A percentile compares a stretch with the other conserved stretches of the same genome.
Conservation (phyloP, 768 basidiomycete genomes). For the Lepiota subincarnata region DNA sequence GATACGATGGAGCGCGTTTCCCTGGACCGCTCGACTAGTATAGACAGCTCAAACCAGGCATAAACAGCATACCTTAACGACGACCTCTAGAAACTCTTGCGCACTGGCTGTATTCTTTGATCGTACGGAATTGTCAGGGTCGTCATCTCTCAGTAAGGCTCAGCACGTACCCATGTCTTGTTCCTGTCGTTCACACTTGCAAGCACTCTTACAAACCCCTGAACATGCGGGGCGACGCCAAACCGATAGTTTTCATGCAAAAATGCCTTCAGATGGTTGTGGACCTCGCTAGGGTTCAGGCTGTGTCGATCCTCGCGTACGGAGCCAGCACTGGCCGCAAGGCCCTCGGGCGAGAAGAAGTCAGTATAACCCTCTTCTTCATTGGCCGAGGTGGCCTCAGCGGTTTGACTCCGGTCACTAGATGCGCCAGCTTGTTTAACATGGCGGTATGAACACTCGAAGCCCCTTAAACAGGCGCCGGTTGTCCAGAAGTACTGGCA, state of each 20-base stretch:
- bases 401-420: slow-evolving; percentile 2
- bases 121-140: slow-evolving; percentile 3
- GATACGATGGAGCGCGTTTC: slow-evolving; percentile 48
- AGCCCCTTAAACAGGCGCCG: slow-evolving; percentile 44
- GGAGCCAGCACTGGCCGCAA: slow-evolving; percentile 11
- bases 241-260: slow-evolving; percentile 43
- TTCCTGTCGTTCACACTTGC: slow-evolving; percentile 36
- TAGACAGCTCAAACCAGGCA: slow-evolving; percentile 35
- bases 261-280: slow-evolving; percentile 40
- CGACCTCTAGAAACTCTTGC: slow-evolving; percentile 38
- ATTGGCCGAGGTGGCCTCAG: slow-evolving; percentile 21
- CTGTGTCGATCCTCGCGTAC: not conserved
- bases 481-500: slow-evolving; percentile 46
- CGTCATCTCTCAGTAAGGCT: not conserved
- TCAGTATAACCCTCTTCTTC: slow-evolving; percentile 38
- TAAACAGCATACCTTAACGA: slow-evolving; percentile 4
- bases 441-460: slow-evolving; percentile 42
- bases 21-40: slow-evolving; percentile 38
- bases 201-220: slow-evolving; percentile 38
- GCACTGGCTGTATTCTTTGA: slow-evolving; percentile 39
- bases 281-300: slow-evolving; percentile 44
- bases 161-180: slow-evolving; percentile 34
- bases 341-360: slow-evolving; percentile 32
- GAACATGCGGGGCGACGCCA: slow-evolving; percentile 33
- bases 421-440: slow-evolving; percentile 9